Evolutionary conservation across 2,329 filamentous ascomycete genomes (phyloP).

Genomic region (Diplodia mutila): DNA sequence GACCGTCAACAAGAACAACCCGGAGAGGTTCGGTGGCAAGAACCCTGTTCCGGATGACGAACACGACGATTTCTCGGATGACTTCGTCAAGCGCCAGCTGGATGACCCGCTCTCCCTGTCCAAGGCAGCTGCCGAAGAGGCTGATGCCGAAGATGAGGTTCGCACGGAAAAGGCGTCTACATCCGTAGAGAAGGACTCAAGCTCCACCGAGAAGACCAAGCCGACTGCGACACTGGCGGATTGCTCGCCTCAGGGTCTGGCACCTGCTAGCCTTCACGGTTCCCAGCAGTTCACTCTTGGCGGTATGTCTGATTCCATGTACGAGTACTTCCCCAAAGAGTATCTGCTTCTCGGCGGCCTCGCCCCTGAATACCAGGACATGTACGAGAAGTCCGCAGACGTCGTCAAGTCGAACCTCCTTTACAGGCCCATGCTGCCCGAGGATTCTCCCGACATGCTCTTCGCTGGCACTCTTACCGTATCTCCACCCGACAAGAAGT

Average conservation of each 20-base stretch:
- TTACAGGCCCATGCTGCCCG: conserved; percentile 54
- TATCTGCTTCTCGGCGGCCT: conserved; percentile 52
- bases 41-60: conserved; percentile 23
- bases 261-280: conserved; percentile 25
- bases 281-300: conserved; percentile 42
- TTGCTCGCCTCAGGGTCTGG: conserved; percentile 29
- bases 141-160: conserved; percentile 10
- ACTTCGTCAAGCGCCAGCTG: conserved; percentile 7
- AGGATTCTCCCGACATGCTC: conserved; percentile 50
- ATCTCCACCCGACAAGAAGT: conserved; percentile 30
- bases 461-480: conserved; percentile 29
- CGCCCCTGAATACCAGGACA: conserved; percentile 51
- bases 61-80: conserved; percentile 1
- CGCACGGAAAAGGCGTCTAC: conserved; percentile 11
- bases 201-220: conserved; percentile 20
- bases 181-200: not conserved
- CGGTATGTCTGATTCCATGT: conserved; percentile 47
- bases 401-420: conserved; percentile 51
- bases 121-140: conserved; percentile 2
- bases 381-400: conserved; percentile 59
- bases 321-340: conserved; percentile 54
- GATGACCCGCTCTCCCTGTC: conserved; percentile 11
- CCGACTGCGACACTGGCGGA: conserved; percentile 26
- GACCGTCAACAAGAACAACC: conserved; percentile 10
- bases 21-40: conserved; percentile 17